Conservation (phyloP, 805 yeast species). For the Saccharomycopsis fibuligera region DNA sequence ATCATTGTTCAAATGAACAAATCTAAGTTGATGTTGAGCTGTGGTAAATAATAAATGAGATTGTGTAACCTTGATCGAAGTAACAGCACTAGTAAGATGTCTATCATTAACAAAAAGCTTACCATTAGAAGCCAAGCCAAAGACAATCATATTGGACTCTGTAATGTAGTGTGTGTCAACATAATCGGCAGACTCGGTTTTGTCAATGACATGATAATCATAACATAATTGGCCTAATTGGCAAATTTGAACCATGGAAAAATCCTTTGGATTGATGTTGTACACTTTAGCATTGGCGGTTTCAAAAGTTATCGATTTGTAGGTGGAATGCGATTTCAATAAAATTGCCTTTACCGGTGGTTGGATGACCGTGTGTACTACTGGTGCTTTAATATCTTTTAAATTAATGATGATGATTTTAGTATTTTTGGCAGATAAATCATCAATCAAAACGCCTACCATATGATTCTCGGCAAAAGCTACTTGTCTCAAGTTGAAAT, state of each 20-base stretch:
- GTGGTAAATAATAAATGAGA: constrained; percentile 76
- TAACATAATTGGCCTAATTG: constrained; percentile 68
- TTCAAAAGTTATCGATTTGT: constrained; percentile 47
- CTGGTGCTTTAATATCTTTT: constrained; percentile 36
- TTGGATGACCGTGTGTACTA: constrained; percentile 36
- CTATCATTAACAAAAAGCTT: constrained; percentile 59
- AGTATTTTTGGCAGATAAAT: constrained; percentile 32
- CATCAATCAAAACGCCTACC: constrained; percentile 56
- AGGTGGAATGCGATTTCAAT: constrained; percentile 49
- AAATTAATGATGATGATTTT: constrained; percentile 46
- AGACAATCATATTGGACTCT: constrained; percentile 35
- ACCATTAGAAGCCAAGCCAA: constrained; percentile 75
- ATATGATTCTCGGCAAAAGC: constrained; percentile 45
- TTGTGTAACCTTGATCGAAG: constrained; percentile 72
- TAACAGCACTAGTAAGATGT: constrained; percentile 65
- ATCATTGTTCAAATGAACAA: constrained; percentile 54
- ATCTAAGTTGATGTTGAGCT: constrained; percentile 76
- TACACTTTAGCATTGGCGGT: constrained; percentile 55
- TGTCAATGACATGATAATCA: constrained; percentile 40
- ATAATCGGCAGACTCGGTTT: constrained; percentile 22
- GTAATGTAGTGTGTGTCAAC: constrained; percentile 26
- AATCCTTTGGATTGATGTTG: constrained; percentile 29
- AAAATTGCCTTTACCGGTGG: constrained; percentile 47
- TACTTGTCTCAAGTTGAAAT: constrained; percentile 49
- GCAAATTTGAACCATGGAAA: constrained; percentile 31